Evolutionary conservation across 306 rosid species (phyloP), one percentile per base, ranked within the genome.

Genomic region (Citrullus amarus): DNA sequence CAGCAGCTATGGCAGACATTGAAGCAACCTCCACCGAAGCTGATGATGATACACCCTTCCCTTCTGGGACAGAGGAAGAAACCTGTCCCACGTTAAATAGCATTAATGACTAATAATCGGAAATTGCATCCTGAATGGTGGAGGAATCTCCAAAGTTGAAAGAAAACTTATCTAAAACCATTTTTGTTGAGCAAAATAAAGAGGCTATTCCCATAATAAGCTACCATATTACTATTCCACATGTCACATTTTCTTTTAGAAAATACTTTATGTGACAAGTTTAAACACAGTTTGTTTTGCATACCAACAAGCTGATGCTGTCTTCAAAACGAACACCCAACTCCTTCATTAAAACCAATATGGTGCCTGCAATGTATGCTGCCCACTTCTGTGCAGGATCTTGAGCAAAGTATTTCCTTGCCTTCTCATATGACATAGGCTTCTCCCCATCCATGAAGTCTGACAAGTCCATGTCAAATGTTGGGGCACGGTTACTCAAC

Each of bases 371-470:
- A 84, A 88, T 92, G 86, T 88, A 96, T 84, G 99, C 98, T 65
- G 98, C 99, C 98, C 98, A 94, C 96, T 88, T 92, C 85, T 94
- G 97, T 53, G 98, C 91, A 46, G 98, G 98, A 90, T 94, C 98
- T 85, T 85, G 87, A 79, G 97, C 91, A 70, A 94, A 94, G 84
- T 86, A 94, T 79, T 86, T 59, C 76, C 84, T 92, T 82, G 97
- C 97, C 81, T 88, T 86, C 80, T 87, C 87, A 56, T 94, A 94
- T 39, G 96, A 88, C 76, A 90, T 89, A 63, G 90, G 95, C 78
- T 84, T 77, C 67, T 77, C 89, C 79, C 89, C 92, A 0, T 93
- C 98, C 93, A 89, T 84, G 85, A 94, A 94, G 84, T 94, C 98
- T 63, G 95, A 88, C 65, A 94, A 80, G 77, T 88, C 88, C 99